Base-by-base conservation (phyloP, 176 grass and related monocot genomes). In the Rhynchospora pubera region DNA sequence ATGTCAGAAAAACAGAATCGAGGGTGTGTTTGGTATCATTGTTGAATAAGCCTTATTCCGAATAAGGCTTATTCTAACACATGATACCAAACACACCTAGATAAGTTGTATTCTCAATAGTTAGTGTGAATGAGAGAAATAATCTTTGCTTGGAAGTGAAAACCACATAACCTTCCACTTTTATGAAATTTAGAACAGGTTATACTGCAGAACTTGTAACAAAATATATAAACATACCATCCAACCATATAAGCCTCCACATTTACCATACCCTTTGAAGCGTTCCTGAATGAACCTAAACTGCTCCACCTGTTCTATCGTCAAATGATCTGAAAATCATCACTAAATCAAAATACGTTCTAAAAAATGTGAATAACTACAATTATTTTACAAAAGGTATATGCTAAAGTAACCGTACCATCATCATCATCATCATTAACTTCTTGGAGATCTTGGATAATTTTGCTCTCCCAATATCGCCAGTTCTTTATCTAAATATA, bases 191-290 rank as follows among this genome's bases (percentile, higher is more conserved):
- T n/a, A n/a, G n/a, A n/a, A n/a, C n/a, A n/a, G n/a, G n/a, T n/a
- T n/a, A n/a, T n/a, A n/a, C n/a, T n/a, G n/a, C n/a, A n/a, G n/a
- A n/a, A 12, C 9, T 11, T 66, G 10, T 62, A 30, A n/a, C 68
- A 19, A 66, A 1, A 34, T 34, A 79, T 34, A 47, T 86, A n/a
- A 15, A 58, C 2, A 0, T 93, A 93, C 89, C 86, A 91, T 22
- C 89, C 89, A 93, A 32, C 89, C 85, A 77, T 85, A 85, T 63
- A 89, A 71, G 21, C 7, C 57, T 55, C 84, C 86, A 19, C 84
- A 6, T 80, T 89, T 93, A 30, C 45, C 64, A 47, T 80, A 83
- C 1, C 80, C 84, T 64, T 86, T 86, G 79, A 45, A 89, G 11
- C 84, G 83, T 3, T 89, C 69, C 15, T 74, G 62, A 46, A 89